Conservation (phyloP, 2,329 filamentous ascomycete genomes). For the Talaromyces sp. region DNA sequence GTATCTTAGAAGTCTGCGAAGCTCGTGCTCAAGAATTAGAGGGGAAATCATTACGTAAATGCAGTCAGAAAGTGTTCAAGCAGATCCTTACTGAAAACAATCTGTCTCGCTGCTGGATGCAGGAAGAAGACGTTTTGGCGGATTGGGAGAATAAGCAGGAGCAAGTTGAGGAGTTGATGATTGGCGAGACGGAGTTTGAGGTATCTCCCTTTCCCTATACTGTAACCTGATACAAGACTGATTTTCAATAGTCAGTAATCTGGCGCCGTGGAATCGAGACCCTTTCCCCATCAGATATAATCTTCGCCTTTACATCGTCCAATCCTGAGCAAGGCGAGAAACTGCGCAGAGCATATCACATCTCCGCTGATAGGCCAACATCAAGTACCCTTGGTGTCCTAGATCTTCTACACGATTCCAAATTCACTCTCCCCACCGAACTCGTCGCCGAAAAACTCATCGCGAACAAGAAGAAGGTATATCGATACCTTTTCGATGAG, state of each 20-base stretch:
- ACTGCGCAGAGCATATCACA: slow-evolving; percentile 44
- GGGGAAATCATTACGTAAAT: slow-evolving; percentile 31
- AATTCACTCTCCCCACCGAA: slow-evolving; percentile 34
- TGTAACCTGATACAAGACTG: not conserved
- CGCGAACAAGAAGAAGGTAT: slow-evolving; percentile 32
- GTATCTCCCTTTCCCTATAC: slow-evolving; percentile 24
- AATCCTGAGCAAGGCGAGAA: slow-evolving; percentile 31
- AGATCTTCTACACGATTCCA: slow-evolving; percentile 34
- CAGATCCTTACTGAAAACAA: slow-evolving; percentile 38
- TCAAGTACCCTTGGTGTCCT: slow-evolving; percentile 44
- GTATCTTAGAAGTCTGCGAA: slow-evolving; percentile 32
- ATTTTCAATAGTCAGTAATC: slow-evolving; percentile 40
- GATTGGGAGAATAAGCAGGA: slow-evolving; percentile 40
- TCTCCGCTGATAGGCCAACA: slow-evolving; percentile 41
- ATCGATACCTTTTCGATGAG: slow-evolving; percentile 47
- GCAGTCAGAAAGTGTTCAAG: slow-evolving; percentile 33
- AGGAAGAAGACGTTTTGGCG: slow-evolving; percentile 38
- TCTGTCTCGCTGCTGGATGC: slow-evolving; percentile 46
- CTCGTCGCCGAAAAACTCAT: slow-evolving; percentile 30
- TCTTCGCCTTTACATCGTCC: slow-evolving; percentile 33
- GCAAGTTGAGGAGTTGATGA: slow-evolving; percentile 38
- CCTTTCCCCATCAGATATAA: slow-evolving; percentile 35
- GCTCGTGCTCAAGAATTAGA: slow-evolving; percentile 30
- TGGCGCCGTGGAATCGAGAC: slow-evolving; percentile 47
- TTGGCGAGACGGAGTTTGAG: slow-evolving; percentile 48